Conservation (phyloP, 2,329 filamentous ascomycete genomes). For the Periconia macrospinosa region DNA sequence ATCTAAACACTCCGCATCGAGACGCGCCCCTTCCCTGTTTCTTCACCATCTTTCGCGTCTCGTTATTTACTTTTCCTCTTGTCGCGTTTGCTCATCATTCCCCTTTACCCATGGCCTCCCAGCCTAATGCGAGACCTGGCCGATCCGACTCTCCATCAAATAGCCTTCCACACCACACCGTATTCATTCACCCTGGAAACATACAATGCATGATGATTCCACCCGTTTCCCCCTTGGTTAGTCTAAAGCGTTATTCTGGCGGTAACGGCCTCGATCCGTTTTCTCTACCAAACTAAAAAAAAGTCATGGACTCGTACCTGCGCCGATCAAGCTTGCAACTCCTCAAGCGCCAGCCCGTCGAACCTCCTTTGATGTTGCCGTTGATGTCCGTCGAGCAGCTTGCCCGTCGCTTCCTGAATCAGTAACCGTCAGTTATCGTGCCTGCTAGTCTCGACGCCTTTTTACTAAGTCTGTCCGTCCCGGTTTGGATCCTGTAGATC, state of each 20-base stretch:
- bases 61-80: no score
- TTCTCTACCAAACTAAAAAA: neutral
- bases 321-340: neutral
- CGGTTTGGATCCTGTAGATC: constrained; percentile 35
- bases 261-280: neutral
- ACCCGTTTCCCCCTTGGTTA: neutral
- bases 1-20: neutral
- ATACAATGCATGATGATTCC: neutral
- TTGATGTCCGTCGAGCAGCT: constrained; percentile 26
- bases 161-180: no score
- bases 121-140: no score
- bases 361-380: constrained; percentile 27
- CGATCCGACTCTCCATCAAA: no score
- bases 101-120: no score
- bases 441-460: constrained; percentile 34
- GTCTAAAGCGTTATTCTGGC: neutral
- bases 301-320: neutral
- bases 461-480: constrained; percentile 31
- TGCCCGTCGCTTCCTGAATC: constrained; percentile 30
- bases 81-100: no score
- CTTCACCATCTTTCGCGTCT: no score
- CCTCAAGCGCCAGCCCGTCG: constrained; percentile 6
- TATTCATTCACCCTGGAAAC: no score
- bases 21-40: no score
- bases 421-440: constrained; percentile 29